Percentiles rank a stretch among this genome's conserved stretches.
Evolutionary conservation across 768 basidiomycete genomes (phyloP).

Genomic region (Leccinum truebloodii): DNA sequence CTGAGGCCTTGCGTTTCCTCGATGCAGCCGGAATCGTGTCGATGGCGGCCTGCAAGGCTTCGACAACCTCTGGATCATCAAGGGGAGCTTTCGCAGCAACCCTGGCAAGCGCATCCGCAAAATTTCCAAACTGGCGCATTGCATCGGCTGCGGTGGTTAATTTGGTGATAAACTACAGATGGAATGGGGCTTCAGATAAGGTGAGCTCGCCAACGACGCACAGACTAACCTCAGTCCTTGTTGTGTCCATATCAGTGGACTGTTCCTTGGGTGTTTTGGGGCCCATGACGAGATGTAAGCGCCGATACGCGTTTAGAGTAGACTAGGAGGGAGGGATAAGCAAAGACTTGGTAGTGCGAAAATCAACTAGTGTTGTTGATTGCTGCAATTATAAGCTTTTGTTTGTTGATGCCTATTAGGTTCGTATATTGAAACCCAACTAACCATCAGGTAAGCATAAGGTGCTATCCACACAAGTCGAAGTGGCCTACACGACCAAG

Average conservation of each 20-base stretch:
- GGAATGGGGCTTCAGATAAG: slow-evolving; percentile 25
- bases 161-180: slow-evolving; percentile 52
- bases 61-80: slow-evolving; percentile 33
- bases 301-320: slow-evolving; percentile 30
- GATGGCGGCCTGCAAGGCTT: slow-evolving; percentile 30
- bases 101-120: slow-evolving; percentile 61
- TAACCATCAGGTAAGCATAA: slow-evolving; percentile 36
- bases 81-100: slow-evolving; percentile 42
- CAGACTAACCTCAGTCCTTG: slow-evolving; percentile 33
- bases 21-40: slow-evolving; percentile 34
- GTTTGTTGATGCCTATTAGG: slow-evolving; percentile 42
- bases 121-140: slow-evolving; percentile 61
- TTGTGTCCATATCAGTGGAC: slow-evolving; percentile 26
- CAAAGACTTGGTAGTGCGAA: slow-evolving; percentile 41
- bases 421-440: slow-evolving; percentile 39
- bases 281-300: slow-evolving; percentile 20
- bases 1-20: slow-evolving; percentile 54
- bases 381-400: slow-evolving; percentile 40
- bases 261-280: slow-evolving; percentile 30
- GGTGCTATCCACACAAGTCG: slow-evolving; percentile 19
- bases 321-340: slow-evolving; percentile 33
- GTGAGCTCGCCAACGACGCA: slow-evolving; percentile 9
- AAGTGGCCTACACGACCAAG: slow-evolving; percentile 13
- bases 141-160: slow-evolving; percentile 58
- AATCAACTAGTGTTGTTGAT: slow-evolving; percentile 41